These are phyloP conservation scores for Saksenaea vasiformis DNA, from an alignment of 371 early-diverging fungal genomes.

Conservation along the genomic window DNA sequence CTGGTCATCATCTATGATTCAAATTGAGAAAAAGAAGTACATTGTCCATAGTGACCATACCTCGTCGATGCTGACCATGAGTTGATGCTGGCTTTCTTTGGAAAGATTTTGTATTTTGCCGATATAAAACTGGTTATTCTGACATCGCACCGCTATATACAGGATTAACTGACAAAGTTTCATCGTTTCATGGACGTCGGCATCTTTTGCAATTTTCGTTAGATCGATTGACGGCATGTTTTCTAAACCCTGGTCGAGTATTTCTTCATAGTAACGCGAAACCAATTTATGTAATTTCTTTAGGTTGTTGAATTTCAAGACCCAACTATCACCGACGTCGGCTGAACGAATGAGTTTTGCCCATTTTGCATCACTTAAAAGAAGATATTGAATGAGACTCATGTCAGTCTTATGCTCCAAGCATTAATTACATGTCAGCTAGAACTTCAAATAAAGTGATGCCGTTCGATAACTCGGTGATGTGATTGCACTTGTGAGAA, in stretches of 20 bases:
- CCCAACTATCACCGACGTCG: constrained; percentile 91
- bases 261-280: constrained; percentile 84
- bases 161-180: constrained; percentile 82
- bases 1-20: constrained; percentile 13
- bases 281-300: constrained; percentile 85
- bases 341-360: constrained; percentile 78
- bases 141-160: constrained; percentile 82
- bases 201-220: constrained; percentile 81
- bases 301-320: constrained; percentile 86
- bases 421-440: constrained; percentile 73
- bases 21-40: not conserved
- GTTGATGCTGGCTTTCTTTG: constrained; percentile 68
- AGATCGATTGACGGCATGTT: constrained; percentile 70
- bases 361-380: constrained; percentile 80
- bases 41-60: constrained; percentile 22
- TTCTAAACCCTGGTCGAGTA: constrained; percentile 56
- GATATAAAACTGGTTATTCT: constrained; percentile 77
- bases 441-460: constrained; percentile 80
- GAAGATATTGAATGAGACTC: not conserved
- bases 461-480: constrained; percentile 81
- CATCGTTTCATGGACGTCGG: constrained; percentile 68
- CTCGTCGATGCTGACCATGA: constrained; percentile 89
- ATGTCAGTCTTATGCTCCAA: not conserved
- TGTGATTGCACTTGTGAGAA: constrained; percentile 56
- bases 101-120: constrained; percentile 77